Base-by-base conservation (phyloP, 2,329 filamentous ascomycete species). In the Pseudogymnoascus sp. region DNA sequence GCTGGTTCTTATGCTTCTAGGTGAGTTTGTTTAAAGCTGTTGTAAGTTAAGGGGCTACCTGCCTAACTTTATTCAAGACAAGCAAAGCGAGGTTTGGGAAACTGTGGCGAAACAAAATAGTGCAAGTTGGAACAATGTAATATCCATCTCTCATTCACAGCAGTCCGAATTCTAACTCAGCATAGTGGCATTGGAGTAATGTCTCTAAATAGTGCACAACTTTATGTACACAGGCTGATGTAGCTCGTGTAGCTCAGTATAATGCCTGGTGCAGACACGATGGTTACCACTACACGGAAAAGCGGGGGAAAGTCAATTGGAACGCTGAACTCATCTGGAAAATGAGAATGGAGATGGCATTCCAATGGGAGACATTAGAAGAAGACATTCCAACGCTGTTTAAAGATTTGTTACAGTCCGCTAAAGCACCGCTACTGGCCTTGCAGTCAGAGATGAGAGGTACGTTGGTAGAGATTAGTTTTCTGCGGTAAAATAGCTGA, bases 251-350 rank as follows among this genome's bases (percentile, higher is more conserved):
- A 73, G 70, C 42, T 31, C 72, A 73, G 60, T 74, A 72, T 64
- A 69, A 72, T 14, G 70, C 71, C 2, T 74, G 71, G 72, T 74
- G 72, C 46, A 40, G 63, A 0, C 68, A 71, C 23, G 66, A 73
- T 8, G 72, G 73, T 1, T 46, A 70, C 11, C 68, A 75, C 43
- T 61, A 25, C 36, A 31, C 28, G 14, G 28, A 61, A 62, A 21
- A 5, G 37, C 9, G 61, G 38, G 28, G 28, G 28, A 28, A 12
- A 12, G 62, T 69, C 11, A 68, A 75, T 43, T 75, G 73, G 73
- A 75, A 75, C 18, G 62, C 69, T 14, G 65, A 72, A 18, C 69
- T 75, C 8, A 73, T 73, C 36, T 73, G 69, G 70, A 73, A 73
- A 43, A 73, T 74, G 73, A 68, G 68, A 5, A 68, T 66, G 61